These are phyloP conservation scores for Balakata baccata DNA, from an alignment of 345 rosid genomes.

Conservation along the genomic window DNA sequence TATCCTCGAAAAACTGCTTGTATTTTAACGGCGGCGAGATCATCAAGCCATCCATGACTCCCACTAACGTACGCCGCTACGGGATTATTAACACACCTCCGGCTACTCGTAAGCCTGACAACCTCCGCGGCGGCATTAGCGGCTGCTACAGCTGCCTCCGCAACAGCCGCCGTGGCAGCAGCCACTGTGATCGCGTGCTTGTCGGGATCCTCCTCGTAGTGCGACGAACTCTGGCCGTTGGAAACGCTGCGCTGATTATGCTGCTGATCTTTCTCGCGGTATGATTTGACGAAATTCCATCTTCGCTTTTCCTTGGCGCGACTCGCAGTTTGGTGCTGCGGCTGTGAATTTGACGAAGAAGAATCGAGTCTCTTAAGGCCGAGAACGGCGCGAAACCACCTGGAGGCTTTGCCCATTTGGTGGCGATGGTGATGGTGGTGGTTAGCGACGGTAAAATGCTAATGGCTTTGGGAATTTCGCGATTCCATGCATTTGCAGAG, in stretches of 20 bases:
- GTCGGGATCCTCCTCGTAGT: conserved; percentile 30
- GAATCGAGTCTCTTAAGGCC: conserved; percentile 61
- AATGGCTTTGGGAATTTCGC: too few relatives aligned
- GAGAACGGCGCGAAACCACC: conserved; percentile 67
- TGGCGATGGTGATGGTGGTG: too few relatives aligned
- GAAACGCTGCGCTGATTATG: not conserved
- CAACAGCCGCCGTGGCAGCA: conserved; percentile 72
- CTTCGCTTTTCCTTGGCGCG: conserved; percentile 55
- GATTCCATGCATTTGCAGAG: too few relatives aligned
- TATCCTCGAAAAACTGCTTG: conserved; percentile 89
- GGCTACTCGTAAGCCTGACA: conserved; percentile 70
- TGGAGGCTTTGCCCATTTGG: conserved; percentile 50
- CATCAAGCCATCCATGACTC: conserved; percentile 29
- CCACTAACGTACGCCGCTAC: conserved; percentile 32
- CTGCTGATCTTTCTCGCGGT: conserved; percentile 40
- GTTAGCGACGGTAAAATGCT: too few relatives aligned
- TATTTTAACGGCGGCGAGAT: conserved; percentile 64
- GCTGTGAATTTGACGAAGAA: conserved; percentile 23
- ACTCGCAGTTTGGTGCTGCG: not conserved
- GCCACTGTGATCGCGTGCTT: conserved; percentile 80
- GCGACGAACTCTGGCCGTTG: conserved; percentile 8
- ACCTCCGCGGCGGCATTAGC: conserved; percentile 78
- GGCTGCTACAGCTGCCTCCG: conserved; percentile 74
- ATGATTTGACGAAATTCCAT: conserved; percentile 84
- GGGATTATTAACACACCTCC: conserved; percentile 39